Conservation (phyloP, 2,329 filamentous ascomycete genomes). For the Aspergillus vadensis region DNA sequence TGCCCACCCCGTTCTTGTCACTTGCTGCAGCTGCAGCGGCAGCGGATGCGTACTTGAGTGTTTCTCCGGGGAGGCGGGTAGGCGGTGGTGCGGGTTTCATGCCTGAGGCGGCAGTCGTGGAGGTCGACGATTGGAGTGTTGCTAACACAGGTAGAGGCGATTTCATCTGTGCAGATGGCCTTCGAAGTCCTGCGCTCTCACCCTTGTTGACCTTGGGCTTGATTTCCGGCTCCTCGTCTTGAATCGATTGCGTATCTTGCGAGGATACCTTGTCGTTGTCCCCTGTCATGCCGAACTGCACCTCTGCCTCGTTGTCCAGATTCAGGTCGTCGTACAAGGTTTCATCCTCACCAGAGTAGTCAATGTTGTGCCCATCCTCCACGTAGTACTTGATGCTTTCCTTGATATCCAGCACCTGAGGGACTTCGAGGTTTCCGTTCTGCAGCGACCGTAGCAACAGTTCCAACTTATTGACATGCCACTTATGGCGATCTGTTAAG, state of each 20-base stretch:
- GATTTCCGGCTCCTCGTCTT: constrained; percentile 74
- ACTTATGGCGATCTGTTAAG: constrained; percentile 89
- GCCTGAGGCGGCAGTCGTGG: constrained; percentile 52
- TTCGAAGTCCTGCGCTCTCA: constrained; percentile 63
- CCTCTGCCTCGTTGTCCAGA: constrained; percentile 82
- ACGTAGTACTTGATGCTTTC: constrained; percentile 96
- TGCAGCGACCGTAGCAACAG: constrained; percentile 85
- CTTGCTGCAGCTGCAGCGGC: constrained; percentile 89
- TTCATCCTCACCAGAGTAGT: constrained; percentile 87
- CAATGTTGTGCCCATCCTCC: constrained; percentile 80
- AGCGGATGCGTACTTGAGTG: constrained; percentile 93
- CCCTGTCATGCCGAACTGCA: constrained; percentile 74
- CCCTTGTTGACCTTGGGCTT: constrained; percentile 59
- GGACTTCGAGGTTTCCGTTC: constrained; percentile 85
- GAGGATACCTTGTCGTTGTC: constrained; percentile 91
- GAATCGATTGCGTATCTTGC: constrained; percentile 89
- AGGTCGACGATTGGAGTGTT: constrained; percentile 70
- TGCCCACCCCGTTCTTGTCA: constrained; percentile 85
- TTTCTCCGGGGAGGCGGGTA: constrained; percentile 80
- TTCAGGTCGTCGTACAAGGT: constrained; percentile 93
- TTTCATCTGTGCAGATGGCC: constrained; percentile 88
- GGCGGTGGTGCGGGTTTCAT: constrained; percentile 96
- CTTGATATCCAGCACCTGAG: constrained; percentile 84
- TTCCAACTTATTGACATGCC: constrained; percentile 92
- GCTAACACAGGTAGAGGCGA: constrained; percentile 91